Base-by-base conservation (phyloP, 1,139 yeast species). In the Pichia sp. region DNA sequence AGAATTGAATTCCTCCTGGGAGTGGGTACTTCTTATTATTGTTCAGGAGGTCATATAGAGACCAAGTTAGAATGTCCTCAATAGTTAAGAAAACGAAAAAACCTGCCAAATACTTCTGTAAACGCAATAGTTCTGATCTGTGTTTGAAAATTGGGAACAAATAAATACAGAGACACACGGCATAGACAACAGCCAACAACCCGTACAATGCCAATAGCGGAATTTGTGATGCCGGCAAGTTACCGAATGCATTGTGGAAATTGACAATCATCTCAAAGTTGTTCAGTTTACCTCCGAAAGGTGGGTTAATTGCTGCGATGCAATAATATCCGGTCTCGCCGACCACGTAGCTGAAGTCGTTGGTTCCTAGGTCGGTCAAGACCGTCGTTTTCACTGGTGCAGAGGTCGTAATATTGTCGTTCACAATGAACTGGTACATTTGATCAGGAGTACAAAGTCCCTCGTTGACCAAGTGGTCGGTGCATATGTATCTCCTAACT, bases 171-270 rank as follows among this genome's bases (percentile, higher is more conserved):
- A 87, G 69, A 6, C 87, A 79, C 31, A 85, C 80, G 12, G 83
- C 85, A 55, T 91, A 93, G 33, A 84, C 77, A 35, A 91, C 66
- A 1, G 96, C 85, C 49, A 88, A 67, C 19, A 84, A 74, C 1
- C 96, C 97, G 56, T 85, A 93, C 25, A 88, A 76, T 5, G 95
- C 87, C 45, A 91, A 68, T 53, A 88, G 86, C 19, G 97, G 96
- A 46, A 86, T 81, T 57, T 91, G 95, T 35, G 91, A 69, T 5
- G 95, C 98, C 27, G 94, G 74, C 42, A 91, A 66, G 45, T 84
- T 74, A 38, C 98, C 98, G 60, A 72, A 91, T 3, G 97, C 85
- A 60, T 87, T 88, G 62, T 86, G 93, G 62, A 85, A 91, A 51
- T 78, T 77, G 28, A 82, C 79, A 18, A 63, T 62, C 11, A 91